Base-by-base conservation (phyloP, 805 yeast species). In the Blastobotrys terrestris region DNA sequence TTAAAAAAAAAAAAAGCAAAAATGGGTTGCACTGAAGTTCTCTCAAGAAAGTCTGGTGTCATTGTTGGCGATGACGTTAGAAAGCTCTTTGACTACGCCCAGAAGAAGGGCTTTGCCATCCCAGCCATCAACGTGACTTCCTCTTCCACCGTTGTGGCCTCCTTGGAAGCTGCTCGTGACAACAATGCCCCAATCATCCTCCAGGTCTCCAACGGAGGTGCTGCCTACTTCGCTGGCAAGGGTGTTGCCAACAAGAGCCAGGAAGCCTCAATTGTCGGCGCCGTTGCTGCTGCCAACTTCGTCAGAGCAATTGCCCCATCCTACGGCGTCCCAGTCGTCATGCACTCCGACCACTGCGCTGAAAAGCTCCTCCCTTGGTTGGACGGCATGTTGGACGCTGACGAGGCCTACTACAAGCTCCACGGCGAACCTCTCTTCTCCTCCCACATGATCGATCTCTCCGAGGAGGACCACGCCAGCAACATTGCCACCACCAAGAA, bases 221-320 rank as follows among this genome's bases (percentile, higher is more conserved):
- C 99, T 64, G 98, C 98, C 60, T 94, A 83, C 88, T 94, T 94
- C 72, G 99, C 99, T 61, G 99, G 99, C 78, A 94, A 94, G 84
- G 99, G 98, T 78, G 90, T 94, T 64, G 79, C 81, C 72, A 94
- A 94, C 87, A 79, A 79, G 67, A 85, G 88, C 79, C 98, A 94
- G 79, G 77, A 77, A 67, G 99, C 98, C 57, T 85, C 98, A 58
- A 87, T 94, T 75, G 84, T 83, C 55, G 99, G 99, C 75, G 76
- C 96, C 69, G 71, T 94, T 69, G 97, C 99, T 66, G 98, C 97
- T 69, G 99, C 96, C 60, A 97, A 88, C 80, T 94, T 86, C 83
- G 85, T 94, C 75, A 87, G 97, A 78, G 70, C 97, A 58, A 82
- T 94, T 78, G 97, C 99, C 61, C 97, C 99, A 73, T 72, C 84